Evolutionary conservation across 495 filamentous ascomycete genomes (phyloP), one percentile per base, ranked within the genome.

Genomic region (Tuber aestivum): DNA sequence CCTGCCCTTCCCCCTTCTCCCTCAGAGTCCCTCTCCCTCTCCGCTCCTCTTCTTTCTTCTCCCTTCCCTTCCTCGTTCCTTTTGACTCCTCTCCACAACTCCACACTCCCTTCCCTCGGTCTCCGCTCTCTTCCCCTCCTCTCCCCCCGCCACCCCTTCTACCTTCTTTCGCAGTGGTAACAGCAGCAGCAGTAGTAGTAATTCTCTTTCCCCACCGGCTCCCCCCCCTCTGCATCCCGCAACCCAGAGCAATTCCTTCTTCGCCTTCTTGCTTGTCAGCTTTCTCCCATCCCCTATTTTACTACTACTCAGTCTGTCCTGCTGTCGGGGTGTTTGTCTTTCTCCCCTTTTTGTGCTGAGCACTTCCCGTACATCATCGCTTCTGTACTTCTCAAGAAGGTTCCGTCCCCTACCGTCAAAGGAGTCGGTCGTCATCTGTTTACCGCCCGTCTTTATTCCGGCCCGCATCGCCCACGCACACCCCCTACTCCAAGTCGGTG

Each of bases 1-100:
- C 73, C 76, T 77, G 71, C 74, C 61, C 69, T 70, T 72, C 74
- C 79, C 81, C 23, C 76, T 83, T 85, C 71, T 79, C 78, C 75
- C n/a, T n/a, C n/a, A n/a, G n/a, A n/a, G n/a, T n/a, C n/a, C n/a
- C 83, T 84, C 18, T 81, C 48, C 69, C 82, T 85, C 85, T 85
- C 87, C 76, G 84, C 89, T 84, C 50, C 85, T 79, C 75, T 88
- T 87, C 48, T 87, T 87, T 70, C 86, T 85, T 37, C 85, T 84
- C 70, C 88, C 86, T 84, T 85, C 86, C 35, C 87, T 85, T 71
- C 87, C 87, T 78, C 90, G 87, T 37, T 88, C 84, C 76, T 84
- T 82, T 73, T 85, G 82, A 68, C 81, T 83, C 70, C 84, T 83
- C 71, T 84, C 83, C 37, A 82, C 80, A 18, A 84, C 84, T 76